Evolutionary conservation across 257 asterid genomes (phyloP).

Genomic region (Schizonepeta tenuifolia): DNA sequence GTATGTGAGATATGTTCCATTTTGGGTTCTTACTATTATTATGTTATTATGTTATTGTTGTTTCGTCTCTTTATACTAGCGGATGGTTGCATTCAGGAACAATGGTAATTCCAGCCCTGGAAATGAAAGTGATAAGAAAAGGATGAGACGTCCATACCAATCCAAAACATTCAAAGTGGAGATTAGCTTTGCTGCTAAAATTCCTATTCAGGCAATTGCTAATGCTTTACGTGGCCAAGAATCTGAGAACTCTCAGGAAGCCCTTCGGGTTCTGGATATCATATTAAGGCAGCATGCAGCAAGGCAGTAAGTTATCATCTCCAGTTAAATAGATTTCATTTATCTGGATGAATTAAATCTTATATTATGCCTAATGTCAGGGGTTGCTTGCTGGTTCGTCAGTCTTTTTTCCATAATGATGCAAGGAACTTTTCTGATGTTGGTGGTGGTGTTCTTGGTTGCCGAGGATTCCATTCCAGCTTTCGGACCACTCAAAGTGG

Average conservation of each 20-base stretch:
- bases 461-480: conserved; percentile 89
- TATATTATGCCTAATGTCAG: conserved; percentile 41
- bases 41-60: too few relatives aligned
- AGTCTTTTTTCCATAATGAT: conserved; percentile 78
- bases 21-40: not conserved
- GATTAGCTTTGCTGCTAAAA: conserved; percentile 77
- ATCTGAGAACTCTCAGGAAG: conserved; percentile 87
- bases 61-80: not conserved
- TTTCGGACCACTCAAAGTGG: conserved; percentile 86
- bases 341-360: not conserved
- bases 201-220: conserved; percentile 80
- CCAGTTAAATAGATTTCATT: not conserved
- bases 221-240: conserved; percentile 87
- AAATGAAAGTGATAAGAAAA: conserved; percentile 60
- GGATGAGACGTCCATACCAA: conserved; percentile 63
- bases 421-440: conserved; percentile 70
- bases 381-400: conserved; percentile 88
- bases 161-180: conserved; percentile 83
- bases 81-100: conserved; percentile 51
- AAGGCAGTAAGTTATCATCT: conserved; percentile 60
- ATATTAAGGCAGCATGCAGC: conserved; percentile 94
- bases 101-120: conserved; percentile 69
- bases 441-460: conserved; percentile 92
- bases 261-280: conserved; percentile 79
- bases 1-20: conserved; percentile 36